Evolutionary conservation across 208 protist species (phyloP).

Genomic region (Herpetomonas tarakana): DNA sequence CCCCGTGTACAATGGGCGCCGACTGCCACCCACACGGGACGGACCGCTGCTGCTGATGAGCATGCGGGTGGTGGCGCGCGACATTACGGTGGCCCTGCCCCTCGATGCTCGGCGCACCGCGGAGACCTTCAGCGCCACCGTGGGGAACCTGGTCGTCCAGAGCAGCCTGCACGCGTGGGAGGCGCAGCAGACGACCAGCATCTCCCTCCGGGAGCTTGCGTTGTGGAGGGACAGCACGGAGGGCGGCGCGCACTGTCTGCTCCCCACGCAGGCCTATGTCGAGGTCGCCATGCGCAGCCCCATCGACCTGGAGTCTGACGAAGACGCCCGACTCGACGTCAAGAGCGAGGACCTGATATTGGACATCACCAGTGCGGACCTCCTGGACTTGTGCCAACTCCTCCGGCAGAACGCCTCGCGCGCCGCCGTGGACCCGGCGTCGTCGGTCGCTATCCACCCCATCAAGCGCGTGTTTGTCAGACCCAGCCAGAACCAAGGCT

Average conservation of each 20-base stretch:
- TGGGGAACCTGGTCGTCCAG: constrained; percentile 56
- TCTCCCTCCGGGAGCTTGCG: constrained; percentile 65
- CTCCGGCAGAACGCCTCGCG: constrained; percentile 63
- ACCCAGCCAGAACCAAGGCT: not conserved
- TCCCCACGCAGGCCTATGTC: constrained; percentile 40
- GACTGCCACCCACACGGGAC: constrained; percentile 30
- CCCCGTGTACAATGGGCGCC: constrained; percentile 72
- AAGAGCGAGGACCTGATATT: constrained; percentile 47
- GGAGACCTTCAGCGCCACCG: constrained; percentile 44
- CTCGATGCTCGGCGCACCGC: constrained; percentile 45
- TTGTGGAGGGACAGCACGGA: constrained; percentile 26
- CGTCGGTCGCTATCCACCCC: constrained; percentile 1
- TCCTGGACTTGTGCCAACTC: constrained; percentile 57
- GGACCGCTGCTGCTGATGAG: constrained; percentile 68
- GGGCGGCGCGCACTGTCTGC: constrained; percentile 17
- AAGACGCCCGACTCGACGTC: constrained; percentile 44
- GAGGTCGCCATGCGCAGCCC: constrained; percentile 53
- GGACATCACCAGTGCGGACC: constrained; percentile 33
- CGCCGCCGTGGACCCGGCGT: constrained; percentile 14
- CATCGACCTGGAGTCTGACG: constrained; percentile 52
- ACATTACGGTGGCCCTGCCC: constrained; percentile 59
- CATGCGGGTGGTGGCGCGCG: constrained; percentile 55
- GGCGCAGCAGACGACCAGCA: constrained; percentile 54
- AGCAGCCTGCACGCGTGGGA: constrained; percentile 61
- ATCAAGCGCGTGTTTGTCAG: not conserved